Base-by-base conservation (phyloP, 2,329 filamentous ascomycete genomes). In the Fusarium napiforme region DNA sequence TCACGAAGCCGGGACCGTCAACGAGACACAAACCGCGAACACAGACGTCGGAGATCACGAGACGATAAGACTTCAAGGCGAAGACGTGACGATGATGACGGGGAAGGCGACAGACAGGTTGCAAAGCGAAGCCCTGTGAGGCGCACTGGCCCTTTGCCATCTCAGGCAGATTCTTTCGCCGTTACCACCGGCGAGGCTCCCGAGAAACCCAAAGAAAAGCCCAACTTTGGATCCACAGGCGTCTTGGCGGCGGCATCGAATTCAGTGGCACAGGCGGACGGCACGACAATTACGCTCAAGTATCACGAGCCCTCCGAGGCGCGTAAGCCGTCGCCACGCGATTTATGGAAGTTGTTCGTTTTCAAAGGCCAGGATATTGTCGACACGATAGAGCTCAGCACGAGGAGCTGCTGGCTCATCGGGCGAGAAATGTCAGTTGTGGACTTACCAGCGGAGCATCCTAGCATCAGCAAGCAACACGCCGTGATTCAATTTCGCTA, bases 241-340 rank as follows among this genome's bases (percentile, higher is more conserved):
- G 86, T 93, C 12, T 87, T 99, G 23, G 96, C 96, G 6, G 94
- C 95, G 49, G 95, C 94, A 73, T 95, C 95, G 58, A 98, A 99
- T 81, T 86, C 89, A 4, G 82, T 91, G 23, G 90, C 90, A 12
- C 91, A 97, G 71, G 89, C 89, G 32, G 90, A 91, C 77, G 94
- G 93, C 64, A 92, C 91, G 7, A 88, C 88, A 28, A 91, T 97
- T 61, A 90, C 94, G 7, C 89, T 99, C 52, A 98, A 98, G 85
- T 99, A 99, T 82, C 93, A 98, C 84, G 96, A 99, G 83, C 96
- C 96, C 4, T 85, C 94, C 16, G 96, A 99, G 84, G 94, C 96
- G 56, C 93, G 96, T 67, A 97, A 97, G 77, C 94, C 96, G 0
- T 88, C 95, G 0, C 79, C 92, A 2, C 92, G 90, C 61, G 91